Evolutionary conservation across 192 early-diverging fungal species (phyloP), one percentile per base, ranked within the genome.

Genomic region (Bifiguratus adelaidae): DNA sequence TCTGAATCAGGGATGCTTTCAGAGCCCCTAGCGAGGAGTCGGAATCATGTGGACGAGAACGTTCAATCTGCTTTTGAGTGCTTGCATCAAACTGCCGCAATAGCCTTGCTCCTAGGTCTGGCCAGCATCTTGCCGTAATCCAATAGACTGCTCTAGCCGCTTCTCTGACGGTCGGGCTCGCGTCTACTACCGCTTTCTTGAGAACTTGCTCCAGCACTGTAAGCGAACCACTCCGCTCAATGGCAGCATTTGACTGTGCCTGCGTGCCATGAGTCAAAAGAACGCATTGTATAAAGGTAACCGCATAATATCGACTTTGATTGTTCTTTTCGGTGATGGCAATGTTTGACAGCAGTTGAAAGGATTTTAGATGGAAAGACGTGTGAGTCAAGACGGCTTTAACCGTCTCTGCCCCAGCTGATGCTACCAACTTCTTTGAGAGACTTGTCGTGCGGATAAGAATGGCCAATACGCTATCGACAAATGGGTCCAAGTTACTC

Each of bases 291-390:
- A 45, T 41, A 47, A 55, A 70, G 0, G 34, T 38, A 33, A 61
- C 36, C 2, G 53, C 47, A 50, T 38, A 59, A 11, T 47, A 30
- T 23, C 68, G 47, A 23, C 49, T 40, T 40, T 65, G 63, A 8
- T 47, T 49, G 30, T 62, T 70, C 44, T 70, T 66, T 35, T 70
- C 68, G 19, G 44, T 51, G 34, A 66, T 50, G 3, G 64, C 33
- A 21, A 40, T 4, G n/a, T 40, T 15, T 4, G 7, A 7, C 1
- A 70, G 8, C 15, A 60, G 37, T 26, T 46, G 45, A 8, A 56
- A 44, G 3, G 53, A 30, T 34, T 57, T 61, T 20, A 44, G 23
- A 49, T 70, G 61, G 45, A 50, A 66, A 23, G 52, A 47, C 9
- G 59, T 41, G 36, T 65, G 38, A 18, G 29, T 32, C 22, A 70